phyloP scores from a whole-genome alignment of 306 rosid genomes.

The Citrullus amarus region DNA sequence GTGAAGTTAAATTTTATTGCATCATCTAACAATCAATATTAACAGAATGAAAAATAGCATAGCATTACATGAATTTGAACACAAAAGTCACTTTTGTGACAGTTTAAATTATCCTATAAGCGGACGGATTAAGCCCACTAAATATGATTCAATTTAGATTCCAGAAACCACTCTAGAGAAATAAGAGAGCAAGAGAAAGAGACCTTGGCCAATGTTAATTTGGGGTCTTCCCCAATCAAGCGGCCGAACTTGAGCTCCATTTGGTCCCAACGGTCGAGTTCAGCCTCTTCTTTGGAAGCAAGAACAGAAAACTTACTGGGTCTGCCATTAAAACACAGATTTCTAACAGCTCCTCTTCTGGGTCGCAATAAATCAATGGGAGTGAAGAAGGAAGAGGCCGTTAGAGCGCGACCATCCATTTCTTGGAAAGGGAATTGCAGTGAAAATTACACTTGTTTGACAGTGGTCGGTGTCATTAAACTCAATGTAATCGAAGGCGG shows the following conservation, averaged over 20 bases:
- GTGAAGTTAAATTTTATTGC: no score
- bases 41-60: not conserved
- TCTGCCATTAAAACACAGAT: conserved; percentile 18
- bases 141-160: not conserved
- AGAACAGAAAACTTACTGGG: conserved; percentile 23
- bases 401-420: conserved; percentile 58
- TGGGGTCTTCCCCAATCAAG: conserved; percentile 85
- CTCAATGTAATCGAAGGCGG: not conserved
- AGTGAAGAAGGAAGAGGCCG: conserved; percentile 26
- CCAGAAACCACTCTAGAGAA: not conserved
- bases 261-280: conserved; percentile 54
- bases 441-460: not conserved
- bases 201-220: conserved; percentile 88
- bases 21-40: no score
- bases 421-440: not conserved
- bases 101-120: not conserved
- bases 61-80: not conserved
- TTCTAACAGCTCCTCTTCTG: conserved; percentile 13
- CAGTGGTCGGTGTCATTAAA: not conserved
- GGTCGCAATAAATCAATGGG: conserved; percentile 23
- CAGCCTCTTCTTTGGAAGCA: conserved; percentile 48
- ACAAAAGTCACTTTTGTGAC: not conserved
- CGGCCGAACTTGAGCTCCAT: conserved; percentile 94
- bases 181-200: not conserved
- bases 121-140: not conserved